Base-by-base conservation (phyloP, 768 basidiomycete species). In the Termitomyces sp. region DNA sequence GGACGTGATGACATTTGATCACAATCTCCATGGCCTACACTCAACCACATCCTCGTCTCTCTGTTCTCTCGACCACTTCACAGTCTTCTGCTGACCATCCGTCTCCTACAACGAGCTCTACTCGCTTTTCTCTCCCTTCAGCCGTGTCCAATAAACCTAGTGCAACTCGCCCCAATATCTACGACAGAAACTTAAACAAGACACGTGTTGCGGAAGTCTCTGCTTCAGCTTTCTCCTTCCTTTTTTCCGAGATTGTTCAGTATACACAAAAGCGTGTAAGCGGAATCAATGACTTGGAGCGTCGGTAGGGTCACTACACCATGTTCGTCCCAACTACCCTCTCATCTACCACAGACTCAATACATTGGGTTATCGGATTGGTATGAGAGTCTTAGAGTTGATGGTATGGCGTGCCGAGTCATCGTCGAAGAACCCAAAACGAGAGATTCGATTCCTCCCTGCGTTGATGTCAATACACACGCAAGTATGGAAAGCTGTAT, bases 221-320 rank as follows among this genome's bases (percentile, higher is more conserved):
- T 15, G 77, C 85, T 5, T 80, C 87, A 3, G 89, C 94, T 0
- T 94, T 92, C 67, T 80, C 89, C 0, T 98, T 97, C 67, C 78
- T 98, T 54, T 94, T 98, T 71, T 89, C 90, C 4, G 95, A 98
- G 72, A 77, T 94, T 12, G 88, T 99, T 1, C 89, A 94, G 69
- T 98, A 98, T 72, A 96, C 93, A 1, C 97, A 98, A 73, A 94
- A 92, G 65, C 84, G 94, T 50, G 96, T 98, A 49, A 84, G 83
- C 63, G 96, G 95, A 7, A 94, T 99, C 59, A 89, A 91, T 68
- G 97, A 98, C 70, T 79, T 99, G 57, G 97, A 99, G 71, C 82
- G 89, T 62, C 86, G 91, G 95, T 94, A 50, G 54, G 82, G 67
- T 16, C 15, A 10, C 23, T n/a, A 16, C 25, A 40, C 3, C 45